Conservation (phyloP, 257 asterid genomes). For the Gardenia jasminoides region DNA sequence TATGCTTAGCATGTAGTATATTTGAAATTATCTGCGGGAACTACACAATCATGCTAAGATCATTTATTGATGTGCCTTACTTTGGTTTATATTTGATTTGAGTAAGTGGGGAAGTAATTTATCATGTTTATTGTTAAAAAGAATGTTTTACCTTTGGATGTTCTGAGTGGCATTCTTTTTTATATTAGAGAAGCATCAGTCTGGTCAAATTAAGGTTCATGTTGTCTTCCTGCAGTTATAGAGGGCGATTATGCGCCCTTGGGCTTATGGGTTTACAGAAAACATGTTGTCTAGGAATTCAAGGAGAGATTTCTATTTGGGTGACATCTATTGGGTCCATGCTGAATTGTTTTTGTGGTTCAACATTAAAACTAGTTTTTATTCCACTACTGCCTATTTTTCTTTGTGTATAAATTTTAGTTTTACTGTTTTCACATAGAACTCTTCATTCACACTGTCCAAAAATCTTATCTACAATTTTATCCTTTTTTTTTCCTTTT, state of each 20-base stretch:
- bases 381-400: neutral
- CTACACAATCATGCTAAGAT: neutral
- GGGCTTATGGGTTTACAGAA: neutral
- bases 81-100: neutral
- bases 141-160: neutral
- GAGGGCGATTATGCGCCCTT: neutral
- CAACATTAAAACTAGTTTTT: neutral
- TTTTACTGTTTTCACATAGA: neutral
- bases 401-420: neutral
- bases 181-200: neutral
- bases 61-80: too few relatives aligned
- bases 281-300: neutral
- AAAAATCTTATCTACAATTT: too few relatives aligned
- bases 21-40: neutral
- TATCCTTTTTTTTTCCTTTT: too few relatives aligned
- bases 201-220: neutral
- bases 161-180: neutral
- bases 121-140: neutral
- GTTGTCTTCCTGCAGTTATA: neutral
- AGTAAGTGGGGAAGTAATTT: neutral
- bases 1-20: neutral
- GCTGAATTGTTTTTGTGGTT: neutral
- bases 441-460: neutral
- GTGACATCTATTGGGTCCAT: neutral
- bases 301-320: neutral